A percentile compares a stretch with the other conserved stretches of the same genome.
These are phyloP conservation scores for Botrytis deweyae DNA, from an alignment of 2,329 filamentous ascomycete genomes.

Conservation along the genomic window DNA sequence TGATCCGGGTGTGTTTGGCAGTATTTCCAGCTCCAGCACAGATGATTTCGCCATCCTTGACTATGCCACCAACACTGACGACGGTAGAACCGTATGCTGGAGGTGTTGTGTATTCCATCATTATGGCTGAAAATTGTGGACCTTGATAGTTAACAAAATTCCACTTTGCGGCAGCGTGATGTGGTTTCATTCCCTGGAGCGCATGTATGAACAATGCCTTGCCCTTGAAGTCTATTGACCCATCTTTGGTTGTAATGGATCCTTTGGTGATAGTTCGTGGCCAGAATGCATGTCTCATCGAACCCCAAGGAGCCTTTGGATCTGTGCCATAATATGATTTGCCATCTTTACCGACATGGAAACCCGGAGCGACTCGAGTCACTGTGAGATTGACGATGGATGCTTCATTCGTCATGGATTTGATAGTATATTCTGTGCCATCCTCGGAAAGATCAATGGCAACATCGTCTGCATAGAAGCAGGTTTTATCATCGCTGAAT, in stretches of 20 bases:
- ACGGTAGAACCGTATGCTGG: slow-evolving; percentile 84
- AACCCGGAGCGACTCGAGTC: slow-evolving; percentile 73
- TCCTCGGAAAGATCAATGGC: slow-evolving; percentile 85
- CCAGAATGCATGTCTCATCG: slow-evolving; percentile 93
- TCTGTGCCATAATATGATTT: slow-evolving; percentile 86
- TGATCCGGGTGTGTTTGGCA: slow-evolving; percentile 67
- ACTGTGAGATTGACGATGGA: slow-evolving; percentile 85
- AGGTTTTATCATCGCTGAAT: slow-evolving; percentile 80
- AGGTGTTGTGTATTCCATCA: slow-evolving; percentile 97
- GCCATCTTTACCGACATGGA: slow-evolving; percentile 81
- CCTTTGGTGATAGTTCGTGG: slow-evolving; percentile 81
- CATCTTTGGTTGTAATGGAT: slow-evolving; percentile 77
- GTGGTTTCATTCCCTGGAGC: slow-evolving; percentile 97
- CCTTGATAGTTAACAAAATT: slow-evolving; percentile 93
- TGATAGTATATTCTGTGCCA: slow-evolving; percentile 80
- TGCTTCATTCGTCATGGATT: slow-evolving; percentile 78
- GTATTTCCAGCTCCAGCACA: slow-evolving; percentile 65
- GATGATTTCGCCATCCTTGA: slow-evolving; percentile 77
- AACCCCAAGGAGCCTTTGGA: slow-evolving; percentile 81
- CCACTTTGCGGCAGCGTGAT: slow-evolving; percentile 90
- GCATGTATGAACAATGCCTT: slow-evolving; percentile 78
- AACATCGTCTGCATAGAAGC: slow-evolving; percentile 83
- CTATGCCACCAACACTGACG: slow-evolving; percentile 80
- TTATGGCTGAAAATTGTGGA: slow-evolving; percentile 77
- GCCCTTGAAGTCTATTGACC: slow-evolving; percentile 79